Base-by-base conservation (phyloP, 1,139 yeast genomes). In the Zygoascus sp. region DNA sequence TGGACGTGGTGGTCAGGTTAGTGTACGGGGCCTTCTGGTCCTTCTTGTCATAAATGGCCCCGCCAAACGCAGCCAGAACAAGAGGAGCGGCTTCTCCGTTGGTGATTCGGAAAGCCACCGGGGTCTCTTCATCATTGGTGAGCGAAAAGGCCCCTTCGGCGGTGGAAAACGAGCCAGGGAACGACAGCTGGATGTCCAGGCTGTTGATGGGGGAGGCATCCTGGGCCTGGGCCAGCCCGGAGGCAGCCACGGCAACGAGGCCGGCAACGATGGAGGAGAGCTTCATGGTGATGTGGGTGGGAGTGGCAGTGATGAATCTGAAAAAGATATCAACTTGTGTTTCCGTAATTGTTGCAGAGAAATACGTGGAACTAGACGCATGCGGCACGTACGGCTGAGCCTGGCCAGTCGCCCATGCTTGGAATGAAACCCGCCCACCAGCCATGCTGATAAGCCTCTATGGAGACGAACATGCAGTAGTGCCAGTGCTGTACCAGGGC, bases 51-150 rank as follows among this genome's bases (percentile, higher is more conserved):
- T 74, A 71, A 65, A 87, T 74, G 44, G 77, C 65, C 45, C 96
- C 96, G 50, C 90, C 88, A 46, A 83, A 79, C 44, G 90, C 95
- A 43, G 83, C 79, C 48, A 88, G 68, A 20, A 78, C 70, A 42
- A 76, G 67, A 8, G 75, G 76, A 23, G 60, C 64, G 2, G 72
- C 75, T 60, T 84, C 95, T 30, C 73, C 67, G 62, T 86, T 86
- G 47, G 65, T 60, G 50, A 85, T 73, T 4, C 69, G 63, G 64
- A 83, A 82, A 42, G 68, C 65, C 51, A 88, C 64, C 2, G 80
- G 69, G 42, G 80, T 68, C 37, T 73, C 71, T 41, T 83, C 82
- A 40, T 79, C 83, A 58, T 78, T 77, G 57, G 49, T 48, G 13
- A 60, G 42, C 27, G 55, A 55, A 7, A 19, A 37, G 9, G 20